Evolutionary conservation across 2,329 filamentous ascomycete species (phyloP).

Genomic region (Pestalotiopsis sp.): DNA sequence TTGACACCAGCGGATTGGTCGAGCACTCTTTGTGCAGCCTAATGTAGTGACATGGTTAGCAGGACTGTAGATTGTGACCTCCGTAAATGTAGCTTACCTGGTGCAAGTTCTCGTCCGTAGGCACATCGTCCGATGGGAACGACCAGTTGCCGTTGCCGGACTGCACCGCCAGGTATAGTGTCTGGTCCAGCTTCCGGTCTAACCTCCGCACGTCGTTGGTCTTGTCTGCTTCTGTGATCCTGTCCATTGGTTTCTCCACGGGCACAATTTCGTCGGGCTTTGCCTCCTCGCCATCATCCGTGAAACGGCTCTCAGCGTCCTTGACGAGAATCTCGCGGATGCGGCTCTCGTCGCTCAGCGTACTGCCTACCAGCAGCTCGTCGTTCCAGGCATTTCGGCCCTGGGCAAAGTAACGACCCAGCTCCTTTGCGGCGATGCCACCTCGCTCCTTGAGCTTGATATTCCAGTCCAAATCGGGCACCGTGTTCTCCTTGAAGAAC

Average conservation of each 20-base stretch:
- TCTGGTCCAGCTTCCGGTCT: slow-evolving; percentile 78
- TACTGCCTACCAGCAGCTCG: slow-evolving; percentile 78
- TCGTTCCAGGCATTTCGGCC: slow-evolving; percentile 83
- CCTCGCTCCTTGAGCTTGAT: slow-evolving; percentile 77
- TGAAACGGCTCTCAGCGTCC: slow-evolving; percentile 71
- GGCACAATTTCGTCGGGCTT: slow-evolving; percentile 62
- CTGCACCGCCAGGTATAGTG: slow-evolving; percentile 86
- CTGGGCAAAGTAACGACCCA: slow-evolving; percentile 80
- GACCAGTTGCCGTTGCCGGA: slow-evolving; percentile 73
- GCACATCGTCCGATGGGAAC: slow-evolving; percentile 76
- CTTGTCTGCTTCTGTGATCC: slow-evolving; percentile 78
- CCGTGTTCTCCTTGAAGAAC: slow-evolving; percentile 92
- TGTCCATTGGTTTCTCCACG: slow-evolving; percentile 70
- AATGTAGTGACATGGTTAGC: slow-evolving; percentile 22
- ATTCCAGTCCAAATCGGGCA: slow-evolving; percentile 86
- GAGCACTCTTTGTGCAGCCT: slow-evolving; percentile 84
- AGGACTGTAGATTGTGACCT: not conserved
- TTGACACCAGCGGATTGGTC: slow-evolving; percentile 80
- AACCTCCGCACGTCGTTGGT: slow-evolving; percentile 76
- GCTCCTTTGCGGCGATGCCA: slow-evolving; percentile 77
- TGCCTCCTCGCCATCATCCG: slow-evolving; percentile 63
- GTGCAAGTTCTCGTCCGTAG: slow-evolving; percentile 76
- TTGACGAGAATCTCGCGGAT: slow-evolving; percentile 71
- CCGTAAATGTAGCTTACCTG: slow-evolving; percentile 61
- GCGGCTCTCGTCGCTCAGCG: slow-evolving; percentile 64